Evolutionary conservation across 805 yeast genomes (phyloP).

Genomic region (Torulaspora maleeae): DNA sequence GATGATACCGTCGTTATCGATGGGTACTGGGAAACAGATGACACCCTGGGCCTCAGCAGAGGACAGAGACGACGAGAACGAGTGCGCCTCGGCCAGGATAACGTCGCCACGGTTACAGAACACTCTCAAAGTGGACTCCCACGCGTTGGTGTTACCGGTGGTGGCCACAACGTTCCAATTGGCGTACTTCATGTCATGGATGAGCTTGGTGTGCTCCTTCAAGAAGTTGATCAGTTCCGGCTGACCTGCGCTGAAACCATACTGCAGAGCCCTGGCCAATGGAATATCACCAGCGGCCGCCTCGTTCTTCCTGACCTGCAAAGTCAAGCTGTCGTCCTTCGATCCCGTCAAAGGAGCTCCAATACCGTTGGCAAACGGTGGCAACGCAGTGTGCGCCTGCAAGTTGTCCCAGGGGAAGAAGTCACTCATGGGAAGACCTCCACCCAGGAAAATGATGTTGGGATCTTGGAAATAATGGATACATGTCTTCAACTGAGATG

Average conservation of each 20-base stretch:
- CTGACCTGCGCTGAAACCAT: constrained; percentile 82
- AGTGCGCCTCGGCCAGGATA: constrained; percentile 74
- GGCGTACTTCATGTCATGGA: constrained; percentile 45
- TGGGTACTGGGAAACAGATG: constrained; percentile 62
- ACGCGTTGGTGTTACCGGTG: constrained; percentile 84
- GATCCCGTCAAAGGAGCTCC: constrained; percentile 48
- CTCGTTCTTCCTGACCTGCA: constrained; percentile 31
- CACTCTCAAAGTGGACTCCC: constrained; percentile 80
- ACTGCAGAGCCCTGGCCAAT: constrained; percentile 82
- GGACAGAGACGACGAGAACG: constrained; percentile 82
- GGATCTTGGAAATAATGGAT: constrained; percentile 73
- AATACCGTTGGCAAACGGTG: constrained; percentile 77
- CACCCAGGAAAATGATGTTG: constrained; percentile 82
- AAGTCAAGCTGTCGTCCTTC: constrained; percentile 27
- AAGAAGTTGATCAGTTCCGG: constrained; percentile 63
- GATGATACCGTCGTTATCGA: constrained; percentile 74
- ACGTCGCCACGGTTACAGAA: constrained; percentile 74
- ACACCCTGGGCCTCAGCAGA: constrained; percentile 71
- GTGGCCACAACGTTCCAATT: constrained; percentile 73
- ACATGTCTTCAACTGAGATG: constrained; percentile 79
- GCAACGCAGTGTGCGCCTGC: constrained; percentile 63
- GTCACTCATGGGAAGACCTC: constrained; percentile 88
- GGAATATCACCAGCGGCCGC: constrained; percentile 59
- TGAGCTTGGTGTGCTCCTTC: constrained; percentile 64
- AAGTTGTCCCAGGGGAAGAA: constrained; percentile 88